Evolutionary conservation across 345 rosid species (phyloP).

Genomic region (Arabidopsis suecica): DNA sequence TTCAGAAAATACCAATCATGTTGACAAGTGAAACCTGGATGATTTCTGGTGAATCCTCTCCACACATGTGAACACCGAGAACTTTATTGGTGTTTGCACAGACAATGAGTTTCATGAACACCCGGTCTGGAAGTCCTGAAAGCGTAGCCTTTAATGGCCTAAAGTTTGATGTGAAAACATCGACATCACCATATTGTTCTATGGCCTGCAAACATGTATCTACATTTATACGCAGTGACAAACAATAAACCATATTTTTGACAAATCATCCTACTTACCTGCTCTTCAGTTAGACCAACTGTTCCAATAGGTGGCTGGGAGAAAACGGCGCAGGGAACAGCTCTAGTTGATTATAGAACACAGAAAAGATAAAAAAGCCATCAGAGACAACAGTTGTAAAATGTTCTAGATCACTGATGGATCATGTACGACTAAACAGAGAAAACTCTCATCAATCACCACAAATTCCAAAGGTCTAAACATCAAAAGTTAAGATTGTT

Average conservation of each 20-base stretch:
- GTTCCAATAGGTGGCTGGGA: conserved; percentile 98
- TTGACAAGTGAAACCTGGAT: conserved; percentile 57
- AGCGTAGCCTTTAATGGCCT: conserved; percentile 92
- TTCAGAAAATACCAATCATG: conserved; percentile 16
- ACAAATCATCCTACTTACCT: conserved; percentile 53
- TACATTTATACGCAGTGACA: conserved; percentile 2
- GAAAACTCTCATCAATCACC: neutral
- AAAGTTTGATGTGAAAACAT: conserved; percentile 85
- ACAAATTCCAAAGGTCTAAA: neutral
- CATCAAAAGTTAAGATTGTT: conserved; percentile 5
- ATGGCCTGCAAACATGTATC: conserved; percentile 64
- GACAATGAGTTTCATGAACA: conserved; percentile 86
- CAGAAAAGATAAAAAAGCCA: conserved; percentile 11
- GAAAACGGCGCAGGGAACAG: conserved; percentile 92
- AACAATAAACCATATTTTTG: conserved; percentile 6
- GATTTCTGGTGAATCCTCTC: conserved; percentile 92
- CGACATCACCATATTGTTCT: conserved; percentile 74
- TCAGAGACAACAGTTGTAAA: conserved; percentile 28
- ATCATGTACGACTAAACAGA: conserved; percentile 8
- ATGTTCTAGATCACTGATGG: neutral
- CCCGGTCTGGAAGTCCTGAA: conserved; percentile 92
- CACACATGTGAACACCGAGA: conserved; percentile 88
- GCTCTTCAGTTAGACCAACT: conserved; percentile 91
- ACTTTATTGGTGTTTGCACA: conserved; percentile 78
- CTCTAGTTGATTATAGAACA: conserved; percentile 52